Percentiles rank a stretch among this genome's conserved stretches.
Conservation (phyloP, 2,329 filamentous ascomycete genomes). For the Penicillium sp. region DNA sequence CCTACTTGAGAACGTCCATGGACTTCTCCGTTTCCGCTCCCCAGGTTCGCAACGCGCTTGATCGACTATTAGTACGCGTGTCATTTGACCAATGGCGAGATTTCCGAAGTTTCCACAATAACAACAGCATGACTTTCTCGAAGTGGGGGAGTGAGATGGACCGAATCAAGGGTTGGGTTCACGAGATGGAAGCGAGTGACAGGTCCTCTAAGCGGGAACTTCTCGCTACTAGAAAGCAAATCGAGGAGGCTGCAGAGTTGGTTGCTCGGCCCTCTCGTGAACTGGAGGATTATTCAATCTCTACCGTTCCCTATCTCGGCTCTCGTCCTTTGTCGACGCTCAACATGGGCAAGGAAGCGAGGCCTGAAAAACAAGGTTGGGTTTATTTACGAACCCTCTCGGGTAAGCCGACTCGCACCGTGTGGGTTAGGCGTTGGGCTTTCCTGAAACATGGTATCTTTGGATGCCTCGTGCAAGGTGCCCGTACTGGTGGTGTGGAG, state of each 20-base stretch:
- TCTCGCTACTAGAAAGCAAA: conserved; percentile 71
- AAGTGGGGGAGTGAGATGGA: conserved; percentile 80
- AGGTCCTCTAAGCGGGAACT: conserved; percentile 78
- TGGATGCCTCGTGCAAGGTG: conserved; percentile 83
- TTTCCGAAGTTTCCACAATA: conserved; percentile 69
- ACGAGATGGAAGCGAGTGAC: conserved; percentile 91
- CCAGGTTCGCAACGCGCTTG: conserved; percentile 76
- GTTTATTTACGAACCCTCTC: conserved; percentile 76
- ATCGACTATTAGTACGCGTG: conserved; percentile 79
- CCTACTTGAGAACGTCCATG: conserved; percentile 86
- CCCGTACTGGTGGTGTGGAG: conserved; percentile 76
- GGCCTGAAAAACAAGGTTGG: conserved; percentile 88
- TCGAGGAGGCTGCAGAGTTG: conserved; percentile 72
- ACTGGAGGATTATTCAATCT: conserved; percentile 85
- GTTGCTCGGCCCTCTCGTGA: conserved; percentile 79
- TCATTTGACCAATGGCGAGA: conserved; percentile 88
- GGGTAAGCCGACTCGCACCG: conserved; percentile 84
- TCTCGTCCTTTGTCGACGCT: conserved; percentile 64
- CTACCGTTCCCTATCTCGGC: conserved; percentile 83
- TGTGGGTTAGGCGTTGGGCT: conserved; percentile 90
- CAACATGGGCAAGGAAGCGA: conserved; percentile 51
- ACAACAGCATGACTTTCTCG: conserved; percentile 58
- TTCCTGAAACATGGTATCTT: conserved; percentile 96
- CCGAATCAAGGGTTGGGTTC: conserved; percentile 85
- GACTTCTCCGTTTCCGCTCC: conserved; percentile 89